These are phyloP conservation scores for Trichothecium sympodiale DNA, from an alignment of 2,329 filamentous ascomycete genomes.

Conservation along the genomic window DNA sequence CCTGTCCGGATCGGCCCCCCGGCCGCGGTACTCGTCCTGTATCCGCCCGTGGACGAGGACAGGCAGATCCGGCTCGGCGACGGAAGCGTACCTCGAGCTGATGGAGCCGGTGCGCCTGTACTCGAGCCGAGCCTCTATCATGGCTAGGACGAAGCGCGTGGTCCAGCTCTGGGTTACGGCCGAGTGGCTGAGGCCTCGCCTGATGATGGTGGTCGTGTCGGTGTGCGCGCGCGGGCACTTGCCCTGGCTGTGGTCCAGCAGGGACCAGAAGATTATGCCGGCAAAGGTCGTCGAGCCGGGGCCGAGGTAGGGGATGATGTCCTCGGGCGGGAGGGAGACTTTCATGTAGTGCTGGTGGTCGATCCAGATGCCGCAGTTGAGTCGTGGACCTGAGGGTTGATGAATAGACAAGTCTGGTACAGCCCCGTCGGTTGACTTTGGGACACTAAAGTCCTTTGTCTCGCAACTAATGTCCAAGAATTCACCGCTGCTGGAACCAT, in stretches of 20 bases:
- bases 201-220: constrained; percentile 2
- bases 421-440: no score
- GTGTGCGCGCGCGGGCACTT: constrained; percentile 2
- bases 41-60: constrained; percentile 4
- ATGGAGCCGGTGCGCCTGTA: constrained; percentile 7
- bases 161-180: constrained; percentile 3
- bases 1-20: constrained; percentile 4
- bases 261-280: constrained; percentile 8
- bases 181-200: constrained; percentile 6
- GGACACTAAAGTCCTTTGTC: no score
- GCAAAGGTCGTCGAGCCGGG: constrained; percentile 6
- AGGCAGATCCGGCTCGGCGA: constrained; percentile 7
- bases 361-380: constrained; percentile 6
- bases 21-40: constrained; percentile 5
- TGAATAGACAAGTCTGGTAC: no score
- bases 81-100: constrained; percentile 4
- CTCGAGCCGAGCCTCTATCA: constrained; percentile 8
- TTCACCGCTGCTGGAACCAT: no score
- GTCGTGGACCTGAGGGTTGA: background rate
- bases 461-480: no score
- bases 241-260: constrained; percentile 7
- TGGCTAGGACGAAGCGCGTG: constrained; percentile 5
- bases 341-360: constrained; percentile 8
- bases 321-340: constrained; percentile 7
- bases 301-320: constrained; percentile 9